A percentile compares a stretch with the other conserved stretches of the same genome.
phyloP scores from a whole-genome alignment of 176 grass and related monocot species.

The Miscanthus lutarioriparius region DNA sequence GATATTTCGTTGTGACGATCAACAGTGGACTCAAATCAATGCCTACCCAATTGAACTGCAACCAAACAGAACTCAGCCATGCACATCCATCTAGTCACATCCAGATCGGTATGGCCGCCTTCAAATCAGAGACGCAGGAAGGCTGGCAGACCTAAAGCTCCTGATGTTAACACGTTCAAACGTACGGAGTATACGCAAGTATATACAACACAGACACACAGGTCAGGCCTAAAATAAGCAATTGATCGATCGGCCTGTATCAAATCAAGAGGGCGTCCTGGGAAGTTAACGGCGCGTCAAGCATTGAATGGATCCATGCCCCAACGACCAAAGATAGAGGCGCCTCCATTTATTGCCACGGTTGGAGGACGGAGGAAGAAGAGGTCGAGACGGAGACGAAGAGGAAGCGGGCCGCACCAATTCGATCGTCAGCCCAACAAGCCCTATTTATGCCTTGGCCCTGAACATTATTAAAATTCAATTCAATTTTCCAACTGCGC shows the following conservation, averaged over 20 bases:
- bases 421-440: neutral
- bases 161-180: too few relatives aligned
- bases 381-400: neutral
- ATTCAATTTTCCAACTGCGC: constrained; percentile 15
- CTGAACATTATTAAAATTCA: neutral
- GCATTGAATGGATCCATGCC: constrained; percentile 42
- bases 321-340: constrained; percentile 49
- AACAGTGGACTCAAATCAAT: neutral
- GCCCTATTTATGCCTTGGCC: too few relatives aligned
- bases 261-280: constrained; percentile 4
- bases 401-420: neutral
- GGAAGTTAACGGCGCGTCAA: constrained; percentile 10
- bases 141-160: too few relatives aligned
- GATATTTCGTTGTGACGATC: neutral
- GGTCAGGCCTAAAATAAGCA: too few relatives aligned
- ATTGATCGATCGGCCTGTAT: neutral
- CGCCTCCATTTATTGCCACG: constrained; percentile 42
- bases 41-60: constrained; percentile 9
- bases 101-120: too few relatives aligned
- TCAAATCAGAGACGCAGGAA: too few relatives aligned
- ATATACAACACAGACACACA: too few relatives aligned
- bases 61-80: neutral
- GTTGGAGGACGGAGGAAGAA: constrained; percentile 17
- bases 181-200: too few relatives aligned
- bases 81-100: neutral